Conservation (phyloP, 2,329 filamentous ascomycete species). For the Diplodia corticola region DNA sequence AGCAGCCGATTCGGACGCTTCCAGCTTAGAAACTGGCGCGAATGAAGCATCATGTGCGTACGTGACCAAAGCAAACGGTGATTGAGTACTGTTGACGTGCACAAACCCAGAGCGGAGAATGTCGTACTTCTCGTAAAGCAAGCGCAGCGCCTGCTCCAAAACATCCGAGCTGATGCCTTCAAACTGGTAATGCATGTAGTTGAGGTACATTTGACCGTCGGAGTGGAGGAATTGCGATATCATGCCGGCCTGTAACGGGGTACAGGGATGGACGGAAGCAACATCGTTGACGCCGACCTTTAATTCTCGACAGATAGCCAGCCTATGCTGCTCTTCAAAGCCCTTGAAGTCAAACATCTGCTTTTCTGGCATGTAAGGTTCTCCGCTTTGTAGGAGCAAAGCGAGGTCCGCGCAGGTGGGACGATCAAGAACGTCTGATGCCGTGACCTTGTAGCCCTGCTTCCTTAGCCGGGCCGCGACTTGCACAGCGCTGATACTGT, state of each 20-base stretch:
- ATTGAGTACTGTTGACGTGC: slow-evolving; percentile 58
- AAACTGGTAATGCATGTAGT: slow-evolving; percentile 63
- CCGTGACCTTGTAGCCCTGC: slow-evolving; percentile 59
- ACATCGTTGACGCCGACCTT: slow-evolving; percentile 42
- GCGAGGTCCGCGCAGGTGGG: slow-evolving; percentile 39
- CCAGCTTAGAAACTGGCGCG: slow-evolving; percentile 38
- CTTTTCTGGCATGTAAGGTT: background rate
- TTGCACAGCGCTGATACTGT: slow-evolving; percentile 85
- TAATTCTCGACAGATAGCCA: slow-evolving; percentile 34
- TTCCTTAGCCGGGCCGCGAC: slow-evolving; percentile 68
- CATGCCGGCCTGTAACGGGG: slow-evolving; percentile 77
- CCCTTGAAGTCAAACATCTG: slow-evolving; percentile 48
- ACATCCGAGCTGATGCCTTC: slow-evolving; percentile 41
- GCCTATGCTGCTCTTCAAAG: slow-evolving; percentile 52
- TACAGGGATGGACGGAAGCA: slow-evolving; percentile 71
- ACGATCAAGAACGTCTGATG: slow-evolving; percentile 71
- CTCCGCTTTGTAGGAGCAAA: background rate
- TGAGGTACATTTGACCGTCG: slow-evolving; percentile 70
- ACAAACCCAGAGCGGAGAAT: slow-evolving; percentile 78
- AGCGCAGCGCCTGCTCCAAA: slow-evolving; percentile 61
- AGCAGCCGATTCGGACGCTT: background rate
- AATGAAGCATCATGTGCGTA: slow-evolving; percentile 43
- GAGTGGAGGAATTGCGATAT: slow-evolving; percentile 71
- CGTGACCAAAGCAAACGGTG: slow-evolving; percentile 74
- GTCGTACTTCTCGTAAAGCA: slow-evolving; percentile 57